A percentile compares a stretch with the other conserved stretches of the same genome.
phyloP scores from a whole-genome alignment of 2,329 filamentous ascomycete genomes.

The Colletotrichum incanum region DNA sequence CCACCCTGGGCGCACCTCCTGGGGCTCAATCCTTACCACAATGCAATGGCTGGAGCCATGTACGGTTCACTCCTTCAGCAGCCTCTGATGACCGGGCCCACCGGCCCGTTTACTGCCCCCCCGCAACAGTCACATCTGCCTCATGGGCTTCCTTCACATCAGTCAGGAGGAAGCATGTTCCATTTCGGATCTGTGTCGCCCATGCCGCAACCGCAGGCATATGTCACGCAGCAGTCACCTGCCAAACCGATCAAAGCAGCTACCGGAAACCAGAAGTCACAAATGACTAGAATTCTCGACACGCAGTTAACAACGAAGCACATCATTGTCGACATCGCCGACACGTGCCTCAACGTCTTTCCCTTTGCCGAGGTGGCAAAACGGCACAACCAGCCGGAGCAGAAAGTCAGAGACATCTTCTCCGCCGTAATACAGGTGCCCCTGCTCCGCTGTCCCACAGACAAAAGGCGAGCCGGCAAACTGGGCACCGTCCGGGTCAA shows the following conservation, averaged over 20 bases:
- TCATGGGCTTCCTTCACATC: slow-evolving; percentile 6
- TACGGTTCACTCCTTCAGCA: slow-evolving; percentile 40
- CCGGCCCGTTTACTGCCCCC: slow-evolving; percentile 23
- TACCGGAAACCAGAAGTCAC: neutral
- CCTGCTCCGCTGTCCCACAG: slow-evolving; percentile 61
- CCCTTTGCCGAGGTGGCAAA: slow-evolving; percentile 63
- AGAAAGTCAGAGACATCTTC: slow-evolving; percentile 64
- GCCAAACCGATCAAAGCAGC: slow-evolving; percentile 6
- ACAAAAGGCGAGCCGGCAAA: slow-evolving; percentile 59
- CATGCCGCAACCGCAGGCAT: slow-evolving; percentile 4
- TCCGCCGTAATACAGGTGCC: slow-evolving; percentile 65
- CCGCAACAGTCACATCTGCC: slow-evolving; percentile 23
- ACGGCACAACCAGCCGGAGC: slow-evolving; percentile 59
- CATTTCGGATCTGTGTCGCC: slow-evolving; percentile 14
- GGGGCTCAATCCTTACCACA: slow-evolving; percentile 37
- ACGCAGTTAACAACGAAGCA: slow-evolving; percentile 53
- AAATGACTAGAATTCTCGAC: slow-evolving; percentile 37
- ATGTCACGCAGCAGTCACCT: neutral
- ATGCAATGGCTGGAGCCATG: slow-evolving; percentile 28
- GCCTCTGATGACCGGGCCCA: slow-evolving; percentile 17
- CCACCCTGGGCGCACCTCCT: slow-evolving; percentile 35
- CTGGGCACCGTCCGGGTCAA: slow-evolving; percentile 59
- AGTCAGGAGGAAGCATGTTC: slow-evolving; percentile 16
- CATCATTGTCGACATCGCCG: slow-evolving; percentile 65
- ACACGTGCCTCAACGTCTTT: slow-evolving; percentile 63